phyloP scores from a whole-genome alignment of 192 early-diverging fungal genomes.

The Gonapodya sp. region DNA sequence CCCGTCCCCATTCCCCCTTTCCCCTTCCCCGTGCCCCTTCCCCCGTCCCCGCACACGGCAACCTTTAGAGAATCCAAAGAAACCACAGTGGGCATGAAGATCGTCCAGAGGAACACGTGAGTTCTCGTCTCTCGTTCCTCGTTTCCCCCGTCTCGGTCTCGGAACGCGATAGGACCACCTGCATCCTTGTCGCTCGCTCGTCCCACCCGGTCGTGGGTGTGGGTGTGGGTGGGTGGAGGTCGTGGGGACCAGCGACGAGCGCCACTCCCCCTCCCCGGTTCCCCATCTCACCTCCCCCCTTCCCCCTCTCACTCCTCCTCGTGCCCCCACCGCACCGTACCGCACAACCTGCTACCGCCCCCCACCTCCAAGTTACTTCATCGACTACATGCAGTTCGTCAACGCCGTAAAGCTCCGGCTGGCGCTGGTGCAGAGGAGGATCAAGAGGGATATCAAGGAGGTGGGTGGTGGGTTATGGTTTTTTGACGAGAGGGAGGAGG shows the following conservation, averaged over 20 bases:
- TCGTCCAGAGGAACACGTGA: background rate
- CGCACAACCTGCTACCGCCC: background rate
- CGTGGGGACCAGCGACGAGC: no score
- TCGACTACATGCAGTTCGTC: background rate
- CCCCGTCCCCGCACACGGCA: background rate
- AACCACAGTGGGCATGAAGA: background rate
- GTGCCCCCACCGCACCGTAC: background rate
- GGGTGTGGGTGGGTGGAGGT: no score
- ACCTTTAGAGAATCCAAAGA: background rate
- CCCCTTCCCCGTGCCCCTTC: background rate
- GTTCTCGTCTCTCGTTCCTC: background rate
- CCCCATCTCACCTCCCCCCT: background rate
- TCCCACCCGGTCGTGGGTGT: no score
- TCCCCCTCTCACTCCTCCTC: background rate
- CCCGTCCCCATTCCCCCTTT: no score
- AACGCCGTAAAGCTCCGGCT: background rate
- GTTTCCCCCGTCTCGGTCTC: no score
- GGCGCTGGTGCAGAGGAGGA: background rate
- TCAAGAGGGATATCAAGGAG: background rate
- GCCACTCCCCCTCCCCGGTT: no score
- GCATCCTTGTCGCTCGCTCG: no score
- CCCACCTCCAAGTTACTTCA: background rate
- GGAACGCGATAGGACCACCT: no score
- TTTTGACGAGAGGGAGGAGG: background rate
- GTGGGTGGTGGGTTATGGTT: background rate